Evolutionary conservation across 2,329 filamentous ascomycete genomes (phyloP).

Genomic region (Cladophialophora chaetospira): DNA sequence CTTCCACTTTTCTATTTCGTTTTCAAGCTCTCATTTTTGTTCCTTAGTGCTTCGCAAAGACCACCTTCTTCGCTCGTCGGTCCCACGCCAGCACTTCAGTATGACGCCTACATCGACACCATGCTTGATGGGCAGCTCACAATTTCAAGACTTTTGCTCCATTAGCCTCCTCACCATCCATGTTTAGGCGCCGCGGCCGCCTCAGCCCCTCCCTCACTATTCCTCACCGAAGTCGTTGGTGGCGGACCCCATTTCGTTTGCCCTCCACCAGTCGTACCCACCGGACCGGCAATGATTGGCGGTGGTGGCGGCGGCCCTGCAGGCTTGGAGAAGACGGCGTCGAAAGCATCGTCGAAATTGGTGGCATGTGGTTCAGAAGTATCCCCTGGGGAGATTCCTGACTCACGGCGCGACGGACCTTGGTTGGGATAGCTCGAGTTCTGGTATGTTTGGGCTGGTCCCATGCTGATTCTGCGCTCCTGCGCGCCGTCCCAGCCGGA

Average conservation of each 20-base stretch:
- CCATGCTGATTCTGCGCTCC: neutral
- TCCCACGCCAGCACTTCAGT: too few relatives aligned
- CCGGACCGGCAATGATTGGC: neutral
- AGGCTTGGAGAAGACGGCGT: too few relatives aligned
- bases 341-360: too few relatives aligned
- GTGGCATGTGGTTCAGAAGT: neutral
- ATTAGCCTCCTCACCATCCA: conserved; percentile 7
- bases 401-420: neutral
- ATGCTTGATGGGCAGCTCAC: too few relatives aligned
- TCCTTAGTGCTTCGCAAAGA: too few relatives aligned
- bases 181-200: neutral
- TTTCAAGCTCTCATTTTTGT: too few relatives aligned
- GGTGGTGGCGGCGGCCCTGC: neutral
- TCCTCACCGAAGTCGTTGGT: neutral
- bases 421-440: neutral
- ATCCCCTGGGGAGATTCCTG: conserved; percentile 10
- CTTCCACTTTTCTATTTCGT: neutral
- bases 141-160: too few relatives aligned
- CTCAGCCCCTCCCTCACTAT: neutral
- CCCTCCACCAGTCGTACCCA: conserved; percentile 6
- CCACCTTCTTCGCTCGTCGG: too few relatives aligned
- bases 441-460: neutral
- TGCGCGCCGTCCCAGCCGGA: conserved; percentile 21
- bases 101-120: too few relatives aligned
- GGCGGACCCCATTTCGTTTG: conserved; percentile 3